Base-by-base conservation (phyloP, 805 yeast genomes). In the Kodamaea fukazawae region DNA sequence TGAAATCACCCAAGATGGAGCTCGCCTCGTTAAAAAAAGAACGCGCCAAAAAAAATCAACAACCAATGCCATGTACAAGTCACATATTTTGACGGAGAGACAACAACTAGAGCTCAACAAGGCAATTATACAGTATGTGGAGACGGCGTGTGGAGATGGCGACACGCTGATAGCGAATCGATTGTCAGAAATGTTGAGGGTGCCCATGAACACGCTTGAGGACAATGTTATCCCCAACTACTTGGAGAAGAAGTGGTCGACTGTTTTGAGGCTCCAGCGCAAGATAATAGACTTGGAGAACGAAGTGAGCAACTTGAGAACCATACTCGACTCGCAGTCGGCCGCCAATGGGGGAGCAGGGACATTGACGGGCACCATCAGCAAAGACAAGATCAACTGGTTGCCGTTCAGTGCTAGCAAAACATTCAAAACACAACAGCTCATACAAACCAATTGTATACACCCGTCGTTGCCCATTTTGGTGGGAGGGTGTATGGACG, bases 191-290 rank as follows among this genome's bases (percentile, higher is more conserved):
- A 9, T 47, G 43, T 14, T 48, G 44, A 18, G 31, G 35, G 27
- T 29, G 35, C 34, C 30, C 34, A 14, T 40, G 38, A 34, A 32
- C 16, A 14, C 42, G 29, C 25, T 22, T 10, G 44, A 43, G 15
- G 65, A 57, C 22, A 48, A 51, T 13, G 49, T 65, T 4, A 62
- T 68, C 8, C 61, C 68, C 36, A 56, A 66, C 46, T 70, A 68
- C 43, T 63, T 87, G 29, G 87, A 83, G 49, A 83, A 82, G 61
- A 90, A 89, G 63, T 90, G 97, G 97, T 72, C 83, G 1, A 81
- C 95, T 0, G 91, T 90, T 3, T 71, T 87, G 23, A 67, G 96
- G 33, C 67, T 91, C 22, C 96, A 91, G 61, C 76, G 80, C 46
- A 75, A 78, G 51, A 81, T 83, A 31, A 65, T 83, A 42, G 91